Evolutionary conservation across 306 rosid genomes (phyloP).

Genomic region (Ormosia emarginata): DNA sequence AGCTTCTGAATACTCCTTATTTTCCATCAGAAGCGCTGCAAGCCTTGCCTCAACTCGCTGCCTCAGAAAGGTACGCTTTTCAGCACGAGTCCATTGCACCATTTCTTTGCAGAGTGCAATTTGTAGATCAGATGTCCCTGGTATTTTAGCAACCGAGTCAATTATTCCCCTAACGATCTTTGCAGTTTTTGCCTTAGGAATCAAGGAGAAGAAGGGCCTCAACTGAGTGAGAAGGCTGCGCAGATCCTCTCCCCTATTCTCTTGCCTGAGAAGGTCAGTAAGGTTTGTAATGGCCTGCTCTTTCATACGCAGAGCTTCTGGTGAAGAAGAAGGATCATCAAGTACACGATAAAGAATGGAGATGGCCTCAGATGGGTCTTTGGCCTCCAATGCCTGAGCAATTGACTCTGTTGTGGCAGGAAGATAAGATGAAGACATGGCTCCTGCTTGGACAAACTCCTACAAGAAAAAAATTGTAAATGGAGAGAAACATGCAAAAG

Average conservation of each 20-base stretch:
- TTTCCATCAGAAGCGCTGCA: conserved; percentile 91
- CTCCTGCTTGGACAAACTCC: conserved; percentile 28
- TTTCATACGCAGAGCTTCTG: conserved; percentile 81
- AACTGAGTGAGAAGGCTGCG: conserved; percentile 81
- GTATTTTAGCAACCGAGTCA: conserved; percentile 87
- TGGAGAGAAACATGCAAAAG: neutral
- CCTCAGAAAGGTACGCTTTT: conserved; percentile 87
- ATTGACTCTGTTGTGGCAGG: conserved; percentile 79
- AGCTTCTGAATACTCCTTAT: conserved; percentile 86
- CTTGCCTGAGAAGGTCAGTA: conserved; percentile 73
- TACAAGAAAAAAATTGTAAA: conserved; percentile 35
- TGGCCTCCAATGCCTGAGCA: conserved; percentile 69
- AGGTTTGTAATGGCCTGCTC: conserved; percentile 82
- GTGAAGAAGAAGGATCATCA: conserved; percentile 77
- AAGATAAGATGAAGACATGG: conserved; percentile 72
- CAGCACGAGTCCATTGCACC: conserved; percentile 92
- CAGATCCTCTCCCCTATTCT: conserved; percentile 88
- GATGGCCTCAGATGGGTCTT: conserved; percentile 61
- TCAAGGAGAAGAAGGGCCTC: conserved; percentile 91
- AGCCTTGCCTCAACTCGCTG: conserved; percentile 96
- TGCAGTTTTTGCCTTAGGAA: conserved; percentile 94
- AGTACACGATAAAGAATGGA: conserved; percentile 73
- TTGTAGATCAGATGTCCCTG: conserved; percentile 82
- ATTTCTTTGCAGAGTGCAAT: conserved; percentile 86
- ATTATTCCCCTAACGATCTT: conserved; percentile 85